These are phyloP conservation scores for Musa troglodytarum DNA, from an alignment of 176 grass and related monocot species.

Conservation along the genomic window DNA sequence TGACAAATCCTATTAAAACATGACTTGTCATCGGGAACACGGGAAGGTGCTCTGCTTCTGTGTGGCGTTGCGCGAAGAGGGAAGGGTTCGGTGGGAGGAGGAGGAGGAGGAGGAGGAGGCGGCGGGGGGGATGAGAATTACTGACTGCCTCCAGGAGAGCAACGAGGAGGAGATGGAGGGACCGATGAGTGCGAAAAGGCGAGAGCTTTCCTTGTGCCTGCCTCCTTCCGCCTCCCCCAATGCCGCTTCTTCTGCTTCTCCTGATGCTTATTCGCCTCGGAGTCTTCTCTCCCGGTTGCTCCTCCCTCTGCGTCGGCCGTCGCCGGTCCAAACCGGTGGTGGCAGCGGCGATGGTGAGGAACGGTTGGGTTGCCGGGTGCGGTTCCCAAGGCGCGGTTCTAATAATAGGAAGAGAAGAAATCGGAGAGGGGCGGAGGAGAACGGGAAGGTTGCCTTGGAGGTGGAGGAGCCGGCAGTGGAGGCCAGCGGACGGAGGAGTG, in stretches of 20 bases:
- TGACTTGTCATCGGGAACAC: conserved; percentile 1
- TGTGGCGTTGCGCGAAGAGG: neutral
- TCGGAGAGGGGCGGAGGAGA: neutral
- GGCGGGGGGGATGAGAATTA: neutral
- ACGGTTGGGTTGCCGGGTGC: neutral
- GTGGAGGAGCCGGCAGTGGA: neutral
- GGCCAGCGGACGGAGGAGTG: neutral
- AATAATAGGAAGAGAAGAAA: neutral
- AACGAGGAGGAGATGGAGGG: neutral
- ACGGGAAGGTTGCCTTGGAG: neutral
- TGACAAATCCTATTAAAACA: neutral
- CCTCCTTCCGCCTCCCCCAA: neutral
- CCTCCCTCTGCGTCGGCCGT: neutral
- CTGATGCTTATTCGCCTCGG: neutral
- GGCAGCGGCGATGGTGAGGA: neutral
- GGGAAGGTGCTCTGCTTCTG: conserved; percentile 13
- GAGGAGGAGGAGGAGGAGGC: neutral
- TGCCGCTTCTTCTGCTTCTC: neutral
- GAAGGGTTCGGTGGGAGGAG: neutral
- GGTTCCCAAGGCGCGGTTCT: neutral
- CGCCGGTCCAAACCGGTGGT: neutral
- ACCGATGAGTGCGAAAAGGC: neutral
- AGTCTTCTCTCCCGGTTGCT: conserved; percentile 1
- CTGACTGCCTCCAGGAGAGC: neutral
- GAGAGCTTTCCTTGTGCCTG: neutral